Evolutionary conservation across 139 green algal genomes (phyloP), one percentile per base, ranked within the genome.

Genomic region (Chlorokybus atmophyticus): DNA sequence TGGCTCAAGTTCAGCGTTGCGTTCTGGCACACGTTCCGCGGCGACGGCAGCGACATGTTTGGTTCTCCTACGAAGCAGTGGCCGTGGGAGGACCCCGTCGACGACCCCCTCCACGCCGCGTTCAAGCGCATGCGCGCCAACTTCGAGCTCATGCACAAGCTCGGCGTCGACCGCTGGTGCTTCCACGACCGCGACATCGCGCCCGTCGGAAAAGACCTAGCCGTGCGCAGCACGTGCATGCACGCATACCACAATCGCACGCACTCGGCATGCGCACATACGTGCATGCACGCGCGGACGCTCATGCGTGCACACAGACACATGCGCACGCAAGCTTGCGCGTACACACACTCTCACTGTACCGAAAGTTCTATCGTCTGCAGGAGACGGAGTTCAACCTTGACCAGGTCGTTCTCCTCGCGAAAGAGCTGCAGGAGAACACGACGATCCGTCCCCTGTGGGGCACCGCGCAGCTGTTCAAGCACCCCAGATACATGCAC

Each of bases 391-490:
- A 57, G 17, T 27, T 8, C 7, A 69, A 64, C 25, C 53, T 69
- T 27, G 52, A 64, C 52, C 23, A 60, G 40, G 29, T 67, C 2
- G 59, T 60, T 5, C 25, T 41, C 14, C 25, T 61, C 21, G 59
- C 59, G 7, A 10, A 29, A 27, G 24, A 59, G 58, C 58, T 66
- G 58, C 35, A 44, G 35, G 14, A 44, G 35, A 44, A 44, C 35
- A 44, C 35, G 14, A 21, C 35, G 35, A 67, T 67, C 19, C 29
- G 50, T 10, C 59, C 59, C 26, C 68, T 87, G 29, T 87, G 80
- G 80, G 79, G 74, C 55, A 86, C 80, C 1, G 80, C 80, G 42
- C 76, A 87, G 58, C 70, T 87, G 3, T 87, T 87, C 71, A 82
- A 83, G 53, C 74, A 86, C 60, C 79, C 71, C 17, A 62, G 79